These are phyloP conservation scores for Cladosporium sp. DNA, from an alignment of 2,329 filamentous ascomycete species.

Conservation along the genomic window DNA sequence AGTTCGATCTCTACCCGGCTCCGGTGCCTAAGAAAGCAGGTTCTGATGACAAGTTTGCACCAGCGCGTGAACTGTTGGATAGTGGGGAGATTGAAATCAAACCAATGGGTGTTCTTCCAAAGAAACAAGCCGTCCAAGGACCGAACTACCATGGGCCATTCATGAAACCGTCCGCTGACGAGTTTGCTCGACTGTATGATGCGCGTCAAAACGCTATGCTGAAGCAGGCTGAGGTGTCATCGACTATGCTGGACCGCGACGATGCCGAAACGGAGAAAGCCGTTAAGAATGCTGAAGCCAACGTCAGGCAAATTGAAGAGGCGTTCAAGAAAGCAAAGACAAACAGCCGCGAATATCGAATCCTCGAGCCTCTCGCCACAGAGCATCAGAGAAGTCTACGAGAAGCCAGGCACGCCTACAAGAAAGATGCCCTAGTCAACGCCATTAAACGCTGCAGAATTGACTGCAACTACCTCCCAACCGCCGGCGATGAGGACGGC, in stretches of 20 bases:
- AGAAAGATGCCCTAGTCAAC: conserved; percentile 10
- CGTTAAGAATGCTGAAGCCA: not conserved
- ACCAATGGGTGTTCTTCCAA: conserved; percentile 40
- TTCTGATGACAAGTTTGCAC: conserved; percentile 1
- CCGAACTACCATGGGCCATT: conserved; percentile 39
- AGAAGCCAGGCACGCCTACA: not conserved
- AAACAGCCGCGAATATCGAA: not conserved
- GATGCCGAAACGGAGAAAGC: not conserved
- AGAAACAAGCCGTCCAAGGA: conserved; percentile 44
- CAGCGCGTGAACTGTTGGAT: conserved; percentile 25
- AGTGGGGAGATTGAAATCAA: conserved; percentile 32
- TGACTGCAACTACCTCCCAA: conserved; percentile 28
- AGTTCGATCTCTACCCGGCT: conserved; percentile 23
- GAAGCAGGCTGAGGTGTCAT: not conserved
- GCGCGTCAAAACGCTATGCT: not conserved
- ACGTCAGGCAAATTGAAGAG: not conserved
- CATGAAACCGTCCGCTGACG: conserved; percentile 16
- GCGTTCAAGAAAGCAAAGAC: not conserved
- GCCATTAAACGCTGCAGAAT: conserved; percentile 23
- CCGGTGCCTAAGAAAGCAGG: not conserved
- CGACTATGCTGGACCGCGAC: no score
- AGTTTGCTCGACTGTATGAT: not conserved
- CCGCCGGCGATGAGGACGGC: conserved; percentile 31
- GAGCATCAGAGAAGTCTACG: not conserved
- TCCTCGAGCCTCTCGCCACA: not conserved